Evolutionary conservation across 2,329 filamentous ascomycete genomes (phyloP).

Genomic region (Colletotrichum spaethianum): DNA sequence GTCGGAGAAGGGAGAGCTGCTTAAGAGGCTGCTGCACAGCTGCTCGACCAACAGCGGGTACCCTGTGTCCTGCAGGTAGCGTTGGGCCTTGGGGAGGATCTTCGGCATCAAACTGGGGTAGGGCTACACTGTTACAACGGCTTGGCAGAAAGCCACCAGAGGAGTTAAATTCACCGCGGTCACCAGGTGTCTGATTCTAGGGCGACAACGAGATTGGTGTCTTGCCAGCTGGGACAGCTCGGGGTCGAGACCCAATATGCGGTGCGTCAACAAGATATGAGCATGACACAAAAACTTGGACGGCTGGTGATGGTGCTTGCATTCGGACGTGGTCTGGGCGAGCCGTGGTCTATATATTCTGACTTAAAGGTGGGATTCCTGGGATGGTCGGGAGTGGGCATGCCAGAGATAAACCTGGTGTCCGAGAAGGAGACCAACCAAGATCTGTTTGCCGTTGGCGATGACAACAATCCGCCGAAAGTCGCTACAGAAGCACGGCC

Average conservation of each 20-base stretch:
- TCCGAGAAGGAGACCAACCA: neutral
- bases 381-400: neutral
- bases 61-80: slow-evolving; percentile 16
- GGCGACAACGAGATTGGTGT: slow-evolving; percentile 36
- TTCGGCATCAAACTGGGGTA: slow-evolving; percentile 33
- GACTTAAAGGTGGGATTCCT: neutral
- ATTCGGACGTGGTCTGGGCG: neutral
- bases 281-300: neutral
- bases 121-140: slow-evolving; percentile 4
- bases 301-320: neutral
- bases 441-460: slow-evolving; percentile 17
- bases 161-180: neutral
- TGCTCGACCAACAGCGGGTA: slow-evolving; percentile 2
- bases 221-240: slow-evolving; percentile 24
- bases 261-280: neutral
- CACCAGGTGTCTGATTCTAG: slow-evolving; percentile 17
- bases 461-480: slow-evolving; percentile 7
- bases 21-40: slow-evolving; percentile 11
- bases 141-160: slow-evolving; percentile 22
- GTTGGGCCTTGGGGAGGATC: slow-evolving; percentile 22
- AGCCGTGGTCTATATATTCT: neutral
- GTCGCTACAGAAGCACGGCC: neutral
- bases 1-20: slow-evolving; percentile 14
- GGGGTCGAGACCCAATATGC: slow-evolving; percentile 11
- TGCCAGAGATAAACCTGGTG: neutral